Percentiles rank a stretch among this genome's conserved stretches.
Conservation (phyloP, 2,329 filamentous ascomycete species). For the Calonectria pauciramosa region DNA sequence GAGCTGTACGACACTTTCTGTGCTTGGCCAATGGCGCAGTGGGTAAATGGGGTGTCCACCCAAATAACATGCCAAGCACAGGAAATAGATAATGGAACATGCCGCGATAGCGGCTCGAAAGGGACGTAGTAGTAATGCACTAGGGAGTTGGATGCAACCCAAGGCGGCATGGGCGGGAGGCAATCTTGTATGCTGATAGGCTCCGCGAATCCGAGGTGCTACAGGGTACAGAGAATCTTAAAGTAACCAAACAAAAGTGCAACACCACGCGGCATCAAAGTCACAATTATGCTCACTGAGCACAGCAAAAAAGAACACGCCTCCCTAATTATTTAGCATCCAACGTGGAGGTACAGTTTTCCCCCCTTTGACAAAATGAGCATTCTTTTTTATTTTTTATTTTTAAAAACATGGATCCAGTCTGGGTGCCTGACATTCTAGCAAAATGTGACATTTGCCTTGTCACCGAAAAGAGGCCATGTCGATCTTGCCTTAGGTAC, state of each 20-base stretch:
- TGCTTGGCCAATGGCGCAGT: neutral
- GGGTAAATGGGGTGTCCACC: neutral
- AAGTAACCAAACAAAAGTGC: neutral
- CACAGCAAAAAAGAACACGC: neutral
- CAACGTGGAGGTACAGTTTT: neutral
- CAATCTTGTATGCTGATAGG: neutral
- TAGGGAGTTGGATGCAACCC: neutral
- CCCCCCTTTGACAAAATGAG: neutral
- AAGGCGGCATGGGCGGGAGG: neutral
- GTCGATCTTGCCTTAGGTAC: neutral
- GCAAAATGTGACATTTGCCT: neutral
- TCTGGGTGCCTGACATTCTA: neutral
- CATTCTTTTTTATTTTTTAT: too few species aligned
- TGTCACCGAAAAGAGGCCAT: neutral
- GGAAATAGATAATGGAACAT: neutral
- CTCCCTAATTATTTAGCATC: neutral
- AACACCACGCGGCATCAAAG: neutral
- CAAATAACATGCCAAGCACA: neutral
- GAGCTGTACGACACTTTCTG: neutral
- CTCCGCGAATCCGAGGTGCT: neutral
- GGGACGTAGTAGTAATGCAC: neutral
- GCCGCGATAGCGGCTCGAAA: neutral
- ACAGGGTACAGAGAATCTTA: neutral
- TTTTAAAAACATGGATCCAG: neutral
- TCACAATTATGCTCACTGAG: neutral